A percentile compares a stretch with the other conserved stretches of the same genome.
These are phyloP conservation scores for Blastocystis sp. DNA, from an alignment of 352 stramenopile genomes.

Conservation along the genomic window DNA sequence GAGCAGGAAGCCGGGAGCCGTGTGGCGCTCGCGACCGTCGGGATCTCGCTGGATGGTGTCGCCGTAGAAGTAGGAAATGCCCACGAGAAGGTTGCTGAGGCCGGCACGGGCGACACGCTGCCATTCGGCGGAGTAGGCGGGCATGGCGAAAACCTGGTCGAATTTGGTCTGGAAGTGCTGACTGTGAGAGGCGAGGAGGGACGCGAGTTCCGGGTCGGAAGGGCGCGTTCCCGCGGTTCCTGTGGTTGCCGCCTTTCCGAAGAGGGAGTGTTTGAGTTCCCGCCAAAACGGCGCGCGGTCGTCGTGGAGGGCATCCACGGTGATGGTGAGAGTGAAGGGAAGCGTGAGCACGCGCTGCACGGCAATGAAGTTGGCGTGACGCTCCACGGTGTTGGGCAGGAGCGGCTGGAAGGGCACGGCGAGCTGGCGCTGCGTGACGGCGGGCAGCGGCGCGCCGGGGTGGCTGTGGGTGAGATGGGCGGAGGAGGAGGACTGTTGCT, in stretches of 20 bases:
- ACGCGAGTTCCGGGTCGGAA: not conserved
- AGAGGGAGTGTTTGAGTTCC: slow-evolving; percentile 22
- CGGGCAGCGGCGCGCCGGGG: not conserved
- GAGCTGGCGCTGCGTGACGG: slow-evolving; percentile 11
- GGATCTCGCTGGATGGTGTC: slow-evolving; percentile 55
- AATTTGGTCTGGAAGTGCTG: slow-evolving; percentile 10
- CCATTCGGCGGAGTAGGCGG: not conserved
- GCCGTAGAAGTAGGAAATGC: slow-evolving; percentile 85
- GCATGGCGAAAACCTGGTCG: not conserved
- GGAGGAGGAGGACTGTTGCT: not conserved
- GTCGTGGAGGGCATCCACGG: not conserved
- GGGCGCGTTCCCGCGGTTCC: not conserved
- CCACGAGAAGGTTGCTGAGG: slow-evolving; percentile 84
- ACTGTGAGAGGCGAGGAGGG: not conserved
- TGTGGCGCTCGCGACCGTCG: not conserved
- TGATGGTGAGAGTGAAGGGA: slow-evolving; percentile 35
- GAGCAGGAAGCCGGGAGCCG: not conserved
- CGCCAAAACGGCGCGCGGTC: not conserved
- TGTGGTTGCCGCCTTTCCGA: not conserved
- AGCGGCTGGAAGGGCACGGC: not conserved
- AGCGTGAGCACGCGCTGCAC: slow-evolving; percentile 58
- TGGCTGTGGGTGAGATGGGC: not conserved
- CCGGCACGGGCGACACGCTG: slow-evolving; percentile 78
- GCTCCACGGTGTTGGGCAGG: slow-evolving; percentile 25
- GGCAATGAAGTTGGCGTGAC: slow-evolving; percentile 41